Base-by-base conservation (phyloP, 2,329 filamentous ascomycete species). In the Colletotrichum spaethianum region DNA sequence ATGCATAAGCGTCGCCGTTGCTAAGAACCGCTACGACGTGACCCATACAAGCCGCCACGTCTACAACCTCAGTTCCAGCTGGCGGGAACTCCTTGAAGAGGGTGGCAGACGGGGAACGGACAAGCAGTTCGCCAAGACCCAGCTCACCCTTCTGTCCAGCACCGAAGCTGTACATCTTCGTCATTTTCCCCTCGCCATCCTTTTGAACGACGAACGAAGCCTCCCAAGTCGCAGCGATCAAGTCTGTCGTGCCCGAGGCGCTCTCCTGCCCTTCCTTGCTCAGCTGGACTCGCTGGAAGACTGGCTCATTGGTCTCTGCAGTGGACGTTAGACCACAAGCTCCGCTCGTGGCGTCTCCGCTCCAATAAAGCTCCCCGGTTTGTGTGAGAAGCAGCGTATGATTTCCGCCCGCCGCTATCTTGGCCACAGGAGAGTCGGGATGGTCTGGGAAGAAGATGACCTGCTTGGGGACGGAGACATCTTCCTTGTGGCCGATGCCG, bases 1-100 rank as follows among this genome's bases (percentile, higher is more conserved):
- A 98, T 2, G 94, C 95, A 79, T 93, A 97, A 1, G 92, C 91
- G 20, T 93, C 87, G 0, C 95, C 96, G 78, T 93, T 92, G 53
- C 88, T 88, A 4, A 97, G 82, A 0, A 98, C 88, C 1, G 85
- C 90, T 20, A 97, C 89, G 0, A 91, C 90, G 79, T 99, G 96
- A 28, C 90, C 91, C 86, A 97, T 93, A 40, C 93, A 91, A 14
- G 93, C 93, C 2, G 92, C 85, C 33, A 98, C 79, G 70, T 92
- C 88, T 1, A 89, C 81, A 4, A 97, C 80, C n/a, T 85, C 81
- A 0, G 87, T 87, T 0, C 83, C 89, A 0, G 75, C 11, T 0
- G 92, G 92, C 1, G 93, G 93, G 74, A 96, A 96, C 31, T 88
- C 79, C 4, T 84, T 82, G 42, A 96, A 84, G 14, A 79, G 77